A percentile compares a stretch with the other conserved stretches of the same genome.
Evolutionary conservation across 345 rosid genomes (phyloP).

Genomic region (Melaleuca alternifolia): DNA sequence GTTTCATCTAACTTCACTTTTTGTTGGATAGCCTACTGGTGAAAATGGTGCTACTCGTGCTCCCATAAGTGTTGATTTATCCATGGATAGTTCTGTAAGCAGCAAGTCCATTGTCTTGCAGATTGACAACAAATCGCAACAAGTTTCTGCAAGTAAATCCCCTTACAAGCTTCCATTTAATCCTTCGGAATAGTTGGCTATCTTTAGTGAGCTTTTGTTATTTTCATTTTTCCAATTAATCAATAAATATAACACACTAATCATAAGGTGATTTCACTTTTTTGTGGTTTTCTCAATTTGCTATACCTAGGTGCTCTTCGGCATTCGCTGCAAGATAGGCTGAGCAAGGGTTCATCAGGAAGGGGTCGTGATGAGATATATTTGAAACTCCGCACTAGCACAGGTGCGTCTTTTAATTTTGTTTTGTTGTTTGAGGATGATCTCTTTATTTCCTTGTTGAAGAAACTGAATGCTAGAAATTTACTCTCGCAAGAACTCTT

Average conservation of each 20-base stretch:
- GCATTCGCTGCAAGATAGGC: slow-evolving; percentile 82
- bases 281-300: slow-evolving; percentile 6
- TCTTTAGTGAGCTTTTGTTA: background rate
- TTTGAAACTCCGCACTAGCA: slow-evolving; percentile 81
- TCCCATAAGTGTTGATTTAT: slow-evolving; percentile 69
- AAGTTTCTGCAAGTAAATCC: slow-evolving; percentile 86
- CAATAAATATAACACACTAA: background rate
- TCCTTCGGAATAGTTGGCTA: background rate
- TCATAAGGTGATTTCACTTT: background rate
- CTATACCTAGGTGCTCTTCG: slow-evolving; percentile 66
- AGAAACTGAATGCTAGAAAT: background rate
- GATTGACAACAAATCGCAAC: slow-evolving; percentile 86
- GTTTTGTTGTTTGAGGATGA: background rate
- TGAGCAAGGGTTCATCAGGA: slow-evolving; percentile 82
- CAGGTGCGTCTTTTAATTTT: slow-evolving; percentile 26
- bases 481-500: background rate
- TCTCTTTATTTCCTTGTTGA: background rate
- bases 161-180: background rate
- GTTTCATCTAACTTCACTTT: background rate
- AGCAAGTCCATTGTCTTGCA: slow-evolving; percentile 69
- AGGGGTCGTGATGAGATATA: slow-evolving; percentile 83
- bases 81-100: slow-evolving; percentile 61
- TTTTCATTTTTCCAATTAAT: background rate
- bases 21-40: slow-evolving; percentile 75
- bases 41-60: slow-evolving; percentile 99